phyloP scores from a whole-genome alignment of 2,329 filamentous ascomycete species.

The Huntiella savannae region DNA sequence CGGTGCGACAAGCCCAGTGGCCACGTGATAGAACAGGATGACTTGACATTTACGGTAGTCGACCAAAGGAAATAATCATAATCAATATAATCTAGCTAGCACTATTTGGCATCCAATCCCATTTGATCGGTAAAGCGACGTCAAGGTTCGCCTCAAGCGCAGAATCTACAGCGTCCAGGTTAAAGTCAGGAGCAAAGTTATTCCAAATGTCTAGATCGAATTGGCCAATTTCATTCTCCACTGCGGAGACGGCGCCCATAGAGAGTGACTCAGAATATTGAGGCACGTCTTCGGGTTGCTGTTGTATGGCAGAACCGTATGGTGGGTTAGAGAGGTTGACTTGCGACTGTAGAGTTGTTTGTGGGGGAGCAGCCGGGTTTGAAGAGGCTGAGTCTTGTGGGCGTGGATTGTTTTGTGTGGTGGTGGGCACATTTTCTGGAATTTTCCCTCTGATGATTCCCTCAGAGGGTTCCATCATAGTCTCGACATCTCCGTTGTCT shows the following conservation, averaged over 20 bases:
- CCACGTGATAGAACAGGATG: conserved; percentile 50
- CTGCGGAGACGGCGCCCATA: neutral
- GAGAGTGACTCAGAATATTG: conserved; percentile 3
- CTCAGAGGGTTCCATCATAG: too few species aligned
- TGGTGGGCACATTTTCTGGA: neutral
- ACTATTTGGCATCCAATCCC: conserved; percentile 25
- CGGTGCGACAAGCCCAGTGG: conserved; percentile 47
- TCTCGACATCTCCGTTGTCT: neutral
- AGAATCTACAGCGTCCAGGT: conserved; percentile 33
- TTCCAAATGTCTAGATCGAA: conserved; percentile 11
- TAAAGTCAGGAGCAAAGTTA: conserved; percentile 32
- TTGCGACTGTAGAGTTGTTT: too few species aligned
- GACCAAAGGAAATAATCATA: conserved; percentile 27
- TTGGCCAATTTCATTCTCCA: conserved; percentile 2
- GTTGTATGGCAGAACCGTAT: neutral
- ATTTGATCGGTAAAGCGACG: conserved; percentile 32
- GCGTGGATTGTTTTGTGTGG: too few species aligned
- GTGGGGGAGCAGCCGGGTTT: too few species aligned
- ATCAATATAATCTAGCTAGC: conserved; percentile 14
- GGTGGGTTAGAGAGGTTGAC: too few species aligned
- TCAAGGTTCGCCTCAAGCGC: conserved; percentile 35
- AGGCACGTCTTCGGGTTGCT: neutral
- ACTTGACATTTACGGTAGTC: conserved; percentile 40
- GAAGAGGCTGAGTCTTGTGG: too few species aligned
- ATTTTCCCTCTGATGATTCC: too few species aligned